Evolutionary conservation across 345 rosid species (phyloP), one percentile per base, ranked within the genome.

Genomic region (Boechera stricta): DNA sequence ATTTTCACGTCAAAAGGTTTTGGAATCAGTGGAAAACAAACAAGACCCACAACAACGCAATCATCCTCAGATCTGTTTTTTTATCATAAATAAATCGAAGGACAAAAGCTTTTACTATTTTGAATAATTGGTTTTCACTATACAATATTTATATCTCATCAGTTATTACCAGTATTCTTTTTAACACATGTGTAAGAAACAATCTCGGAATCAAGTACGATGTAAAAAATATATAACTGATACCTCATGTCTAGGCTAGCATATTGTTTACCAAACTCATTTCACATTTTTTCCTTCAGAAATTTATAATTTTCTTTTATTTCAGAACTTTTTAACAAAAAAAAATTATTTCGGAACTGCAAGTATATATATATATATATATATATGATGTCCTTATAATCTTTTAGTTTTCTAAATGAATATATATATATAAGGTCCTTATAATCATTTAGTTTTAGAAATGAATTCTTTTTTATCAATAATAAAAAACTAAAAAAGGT

Each of bases 1-100:
- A 41, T 16, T 69, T 62, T 56, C 58, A 33, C 71, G 49, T 63
- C 71, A 33, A 69, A 62, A 69, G 21, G 31, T 77, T 77, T 77
- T 69, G 74, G 71, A 69, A 70, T 70, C 71, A 77, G 65, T 70
- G 66, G 70, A 69, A 77, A 77, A 55, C 75, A 77, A 55, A 77
- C 51, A 54, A 77, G 71, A 61, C 75, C 80, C 70, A 70, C 80
- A 60, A 62, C 75, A 69, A 63, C 24, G 54, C 75, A 42, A 63
- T 63, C 75, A 69, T 57, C 71, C 52, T 33, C 73, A 76, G 47
- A 61, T 77, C 80, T 70, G 56, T 38, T 53, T 69, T 67, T 69
- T 67, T 59, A 48, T 61, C 79, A 42, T 53, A 76, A 62, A 61
- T 61, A 60, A 49, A 68, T 48, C 28, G 24, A 76, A 61, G 70